A percentile compares a stretch with the other conserved stretches of the same genome.
Evolutionary conservation across 352 stramenopile genomes (phyloP).

Genomic region (Elongisporangium senticosum): DNA sequence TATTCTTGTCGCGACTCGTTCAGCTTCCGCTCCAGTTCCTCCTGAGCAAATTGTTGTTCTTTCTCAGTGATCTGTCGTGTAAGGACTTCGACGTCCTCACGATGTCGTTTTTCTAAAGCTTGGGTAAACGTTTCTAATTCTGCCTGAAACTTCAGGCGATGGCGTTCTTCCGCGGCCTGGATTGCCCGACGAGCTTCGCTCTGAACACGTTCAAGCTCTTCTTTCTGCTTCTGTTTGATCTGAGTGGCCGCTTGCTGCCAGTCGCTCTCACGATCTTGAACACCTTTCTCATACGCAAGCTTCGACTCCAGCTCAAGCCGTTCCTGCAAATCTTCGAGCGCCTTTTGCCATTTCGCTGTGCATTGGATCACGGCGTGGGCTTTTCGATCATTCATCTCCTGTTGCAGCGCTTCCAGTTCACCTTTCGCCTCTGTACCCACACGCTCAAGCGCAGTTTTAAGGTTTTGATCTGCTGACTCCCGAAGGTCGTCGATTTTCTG

Average conservation of each 20-base stretch:
- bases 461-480: conserved; percentile 20
- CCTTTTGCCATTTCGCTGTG: conserved; percentile 65
- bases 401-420: conserved; percentile 36
- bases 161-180: conserved; percentile 55
- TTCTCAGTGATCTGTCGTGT: conserved; percentile 17
- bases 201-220: conserved; percentile 55
- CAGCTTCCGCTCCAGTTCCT: conserved; percentile 21
- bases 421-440: conserved; percentile 27
- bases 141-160: conserved; percentile 40
- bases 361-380: conserved; percentile 50
- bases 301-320: conserved; percentile 60
- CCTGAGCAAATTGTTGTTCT: conserved; percentile 20
- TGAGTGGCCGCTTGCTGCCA: conserved; percentile 67
- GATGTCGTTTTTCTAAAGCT: conserved; percentile 29
- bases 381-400: conserved; percentile 62
- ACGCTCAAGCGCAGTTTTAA: conserved; percentile 25
- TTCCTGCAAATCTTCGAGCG: conserved; percentile 59
- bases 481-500: conserved; percentile 22
- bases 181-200: conserved; percentile 61
- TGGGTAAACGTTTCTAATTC: conserved; percentile 22
- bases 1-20: neutral
- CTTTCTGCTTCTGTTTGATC: conserved; percentile 72
- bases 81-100: conserved; percentile 10
- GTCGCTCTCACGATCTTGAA: conserved; percentile 63
- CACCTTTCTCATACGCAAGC: conserved; percentile 48